Evolutionary conservation across 495 filamentous ascomycete genomes (phyloP).

Genomic region (Extremus antarcticus): DNA sequence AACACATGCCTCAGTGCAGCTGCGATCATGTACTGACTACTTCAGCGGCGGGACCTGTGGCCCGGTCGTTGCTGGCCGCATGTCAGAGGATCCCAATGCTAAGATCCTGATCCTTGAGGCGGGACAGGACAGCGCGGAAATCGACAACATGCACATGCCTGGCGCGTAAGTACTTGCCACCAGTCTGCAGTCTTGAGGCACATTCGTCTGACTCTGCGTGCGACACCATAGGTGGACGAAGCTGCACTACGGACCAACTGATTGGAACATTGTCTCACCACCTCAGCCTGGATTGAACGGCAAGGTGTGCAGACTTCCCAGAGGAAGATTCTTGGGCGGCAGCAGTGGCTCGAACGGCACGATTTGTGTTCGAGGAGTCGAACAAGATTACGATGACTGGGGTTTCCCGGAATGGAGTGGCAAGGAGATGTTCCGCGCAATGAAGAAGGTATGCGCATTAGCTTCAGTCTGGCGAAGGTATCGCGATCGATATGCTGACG

Average conservation of each 20-base stretch:
- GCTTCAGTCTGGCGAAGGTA: no score
- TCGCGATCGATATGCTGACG: no score
- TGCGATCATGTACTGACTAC: slow-evolving; percentile 6
- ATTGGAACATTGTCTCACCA: slow-evolving; percentile 22
- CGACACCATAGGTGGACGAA: neutral
- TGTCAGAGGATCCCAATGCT: slow-evolving; percentile 37
- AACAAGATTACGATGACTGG: slow-evolving; percentile 56
- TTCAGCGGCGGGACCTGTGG: slow-evolving; percentile 37
- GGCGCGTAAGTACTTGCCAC: slow-evolving; percentile 6
- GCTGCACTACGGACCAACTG: slow-evolving; percentile 10
- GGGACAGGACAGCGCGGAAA: slow-evolving; percentile 29
- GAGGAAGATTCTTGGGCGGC: slow-evolving; percentile 50
- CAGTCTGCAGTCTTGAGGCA: neutral
- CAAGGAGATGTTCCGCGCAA: slow-evolving; percentile 42
- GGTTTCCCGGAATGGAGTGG: slow-evolving; percentile 43
- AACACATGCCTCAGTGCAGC: neutral
- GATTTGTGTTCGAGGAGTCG: slow-evolving; percentile 48
- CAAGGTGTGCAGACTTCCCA: no score
- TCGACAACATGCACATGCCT: slow-evolving; percentile 21
- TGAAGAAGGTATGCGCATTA: slow-evolving; percentile 40
- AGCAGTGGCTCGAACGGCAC: slow-evolving; percentile 51
- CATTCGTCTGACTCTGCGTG: neutral
- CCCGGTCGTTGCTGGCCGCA: slow-evolving; percentile 39
- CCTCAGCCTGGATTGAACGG: slow-evolving; percentile 15
- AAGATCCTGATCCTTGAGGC: slow-evolving; percentile 41